Conservation (phyloP, 495 filamentous ascomycete genomes). For the Lasiosphaeris hirsuta region DNA sequence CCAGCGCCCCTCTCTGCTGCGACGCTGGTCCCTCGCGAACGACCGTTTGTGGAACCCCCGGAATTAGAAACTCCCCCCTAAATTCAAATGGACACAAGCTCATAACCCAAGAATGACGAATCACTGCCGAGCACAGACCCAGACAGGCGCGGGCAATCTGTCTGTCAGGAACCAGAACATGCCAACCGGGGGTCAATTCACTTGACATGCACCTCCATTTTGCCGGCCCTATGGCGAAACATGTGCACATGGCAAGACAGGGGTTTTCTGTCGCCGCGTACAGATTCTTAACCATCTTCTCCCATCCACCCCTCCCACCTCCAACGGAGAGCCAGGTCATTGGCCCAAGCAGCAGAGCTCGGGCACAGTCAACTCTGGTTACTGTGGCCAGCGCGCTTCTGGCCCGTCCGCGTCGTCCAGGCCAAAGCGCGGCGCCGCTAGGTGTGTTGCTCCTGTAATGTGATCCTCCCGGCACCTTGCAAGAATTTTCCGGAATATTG, state of each 20-base stretch:
- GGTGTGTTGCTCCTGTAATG: neutral
- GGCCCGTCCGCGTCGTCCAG: neutral
- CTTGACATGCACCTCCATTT: slow-evolving; percentile 23
- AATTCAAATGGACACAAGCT: neutral
- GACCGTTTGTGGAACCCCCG: neutral
- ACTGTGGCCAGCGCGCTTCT: too few species aligned
- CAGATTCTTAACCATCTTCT: too few species aligned
- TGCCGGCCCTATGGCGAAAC: slow-evolving; percentile 31
- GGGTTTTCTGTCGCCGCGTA: slow-evolving; percentile 11
- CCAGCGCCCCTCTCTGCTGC: neutral
- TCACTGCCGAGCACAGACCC: slow-evolving; percentile 12
- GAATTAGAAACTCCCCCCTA: slow-evolving; percentile 3
- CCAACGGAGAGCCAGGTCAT: neutral
- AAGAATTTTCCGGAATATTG: neutral
- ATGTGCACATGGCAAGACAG: slow-evolving; percentile 29
- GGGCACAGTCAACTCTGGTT: too few species aligned
- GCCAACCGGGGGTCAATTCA: slow-evolving; percentile 10
- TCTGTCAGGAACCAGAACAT: slow-evolving; percentile 17
- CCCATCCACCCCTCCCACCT: neutral
- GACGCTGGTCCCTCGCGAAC: neutral
- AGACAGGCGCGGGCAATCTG: neutral
- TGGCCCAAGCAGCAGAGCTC: too few species aligned
- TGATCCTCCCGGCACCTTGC: neutral
- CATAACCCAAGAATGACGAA: slow-evolving; percentile 15
- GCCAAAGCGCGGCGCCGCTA: neutral